These are phyloP conservation scores for Lyophyllum semitale DNA, from an alignment of 768 basidiomycete genomes.

Conservation along the genomic window DNA sequence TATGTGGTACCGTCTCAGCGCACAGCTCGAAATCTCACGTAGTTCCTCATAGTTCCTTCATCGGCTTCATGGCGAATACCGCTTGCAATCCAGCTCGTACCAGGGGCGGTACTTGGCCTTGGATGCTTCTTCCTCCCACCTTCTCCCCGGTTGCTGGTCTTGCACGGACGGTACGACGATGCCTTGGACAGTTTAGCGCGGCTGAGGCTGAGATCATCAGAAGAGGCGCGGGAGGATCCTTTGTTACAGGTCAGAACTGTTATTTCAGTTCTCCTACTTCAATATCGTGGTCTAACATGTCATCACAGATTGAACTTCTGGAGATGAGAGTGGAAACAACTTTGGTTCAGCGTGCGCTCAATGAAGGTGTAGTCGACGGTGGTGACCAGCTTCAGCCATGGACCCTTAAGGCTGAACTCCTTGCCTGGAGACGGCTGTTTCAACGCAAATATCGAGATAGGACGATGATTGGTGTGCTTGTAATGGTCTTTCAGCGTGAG, in stretches of 20 bases:
- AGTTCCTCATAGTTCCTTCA: slow-evolving; percentile 46
- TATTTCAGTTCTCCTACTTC: not conserved
- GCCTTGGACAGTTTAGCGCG: slow-evolving; percentile 59
- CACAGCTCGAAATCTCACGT: not conserved
- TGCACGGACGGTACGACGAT: slow-evolving; percentile 56
- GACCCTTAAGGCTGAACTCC: slow-evolving; percentile 34
- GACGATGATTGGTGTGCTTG: slow-evolving; percentile 68
- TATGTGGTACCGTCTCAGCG: slow-evolving; percentile 29
- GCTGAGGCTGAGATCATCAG: slow-evolving; percentile 48
- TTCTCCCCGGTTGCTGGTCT: slow-evolving; percentile 61
- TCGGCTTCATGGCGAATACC: slow-evolving; percentile 80
- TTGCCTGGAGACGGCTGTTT: slow-evolving; percentile 61
- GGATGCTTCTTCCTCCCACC: slow-evolving; percentile 64
- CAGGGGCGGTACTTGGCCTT: slow-evolving; percentile 64
- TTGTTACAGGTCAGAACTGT: slow-evolving; percentile 44
- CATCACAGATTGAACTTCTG: slow-evolving; percentile 61
- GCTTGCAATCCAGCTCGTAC: slow-evolving; percentile 68
- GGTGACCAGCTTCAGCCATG: slow-evolving; percentile 7
- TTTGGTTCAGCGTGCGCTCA: slow-evolving; percentile 44
- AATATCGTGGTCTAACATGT: not conserved
- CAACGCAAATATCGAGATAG: slow-evolving; percentile 52
- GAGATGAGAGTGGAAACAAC: slow-evolving; percentile 74
- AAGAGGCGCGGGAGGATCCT: slow-evolving; percentile 51
- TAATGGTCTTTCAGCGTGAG: slow-evolving; percentile 86
- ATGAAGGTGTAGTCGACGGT: slow-evolving; percentile 17